Evolutionary conservation across 345 rosid species (phyloP).

Genomic region (Pseudoturritis turrita): DNA sequence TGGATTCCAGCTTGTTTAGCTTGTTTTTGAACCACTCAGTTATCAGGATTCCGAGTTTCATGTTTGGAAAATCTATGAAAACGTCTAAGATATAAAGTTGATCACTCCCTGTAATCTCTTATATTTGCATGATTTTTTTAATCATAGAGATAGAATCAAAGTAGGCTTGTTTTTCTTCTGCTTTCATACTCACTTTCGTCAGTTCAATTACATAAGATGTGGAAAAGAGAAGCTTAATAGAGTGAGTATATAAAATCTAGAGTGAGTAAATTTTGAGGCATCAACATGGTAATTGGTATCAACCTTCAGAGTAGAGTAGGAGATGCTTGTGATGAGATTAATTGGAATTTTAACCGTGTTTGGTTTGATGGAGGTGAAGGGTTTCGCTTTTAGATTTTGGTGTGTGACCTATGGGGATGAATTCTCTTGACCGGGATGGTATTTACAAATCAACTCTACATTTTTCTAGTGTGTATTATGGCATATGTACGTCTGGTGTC

Average conservation of each 20-base stretch:
- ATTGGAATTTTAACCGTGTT: background rate
- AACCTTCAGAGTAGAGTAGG: background rate
- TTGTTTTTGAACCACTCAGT: background rate
- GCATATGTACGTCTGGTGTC: background rate
- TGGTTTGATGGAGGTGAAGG: background rate
- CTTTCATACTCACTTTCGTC: background rate
- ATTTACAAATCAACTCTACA: background rate
- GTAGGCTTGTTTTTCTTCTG: background rate
- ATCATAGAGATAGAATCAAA: background rate
- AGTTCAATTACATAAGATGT: background rate
- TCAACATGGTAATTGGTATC: background rate
- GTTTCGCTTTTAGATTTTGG: background rate
- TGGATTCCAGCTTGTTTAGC: background rate
- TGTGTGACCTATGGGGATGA: background rate
- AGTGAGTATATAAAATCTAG: background rate
- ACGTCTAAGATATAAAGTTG: background rate
- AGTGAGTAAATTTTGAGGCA: background rate
- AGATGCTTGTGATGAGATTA: background rate
- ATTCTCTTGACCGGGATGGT: background rate
- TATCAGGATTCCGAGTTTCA: background rate
- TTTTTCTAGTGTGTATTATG: background rate
- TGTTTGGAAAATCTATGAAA: slow-evolving; percentile 8
- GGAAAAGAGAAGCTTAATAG: background rate
- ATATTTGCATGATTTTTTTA: background rate
- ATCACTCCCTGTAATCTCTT: background rate